phyloP scores from a whole-genome alignment of 352 stramenopile genomes.

The Phytophthora vignae region DNA sequence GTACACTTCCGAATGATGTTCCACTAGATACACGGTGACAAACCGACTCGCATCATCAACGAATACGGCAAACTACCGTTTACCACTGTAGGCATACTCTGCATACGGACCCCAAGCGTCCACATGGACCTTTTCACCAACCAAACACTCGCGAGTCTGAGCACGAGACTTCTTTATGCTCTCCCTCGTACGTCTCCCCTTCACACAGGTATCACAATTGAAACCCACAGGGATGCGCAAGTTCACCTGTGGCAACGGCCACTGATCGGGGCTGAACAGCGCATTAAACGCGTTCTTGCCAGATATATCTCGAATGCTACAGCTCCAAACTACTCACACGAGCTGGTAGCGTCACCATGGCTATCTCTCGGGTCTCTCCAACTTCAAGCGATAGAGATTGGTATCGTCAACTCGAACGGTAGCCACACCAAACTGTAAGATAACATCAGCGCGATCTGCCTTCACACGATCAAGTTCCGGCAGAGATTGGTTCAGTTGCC shows the following conservation, averaged over 20 bases:
- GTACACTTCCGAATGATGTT: slow-evolving; percentile 26
- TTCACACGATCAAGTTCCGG: no score
- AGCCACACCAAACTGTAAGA: no score
- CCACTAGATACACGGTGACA: slow-evolving; percentile 15
- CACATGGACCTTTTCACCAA: slow-evolving; percentile 5
- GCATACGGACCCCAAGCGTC: slow-evolving; percentile 1
- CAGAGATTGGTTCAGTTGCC: no score
- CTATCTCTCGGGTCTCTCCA: no score
- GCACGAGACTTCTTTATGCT: background rate
- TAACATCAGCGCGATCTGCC: no score
- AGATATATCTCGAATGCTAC: background rate
- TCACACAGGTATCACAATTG: slow-evolving; percentile 11
- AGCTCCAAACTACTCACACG: no score
- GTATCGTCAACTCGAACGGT: no score
- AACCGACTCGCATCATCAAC: slow-evolving; percentile 30
- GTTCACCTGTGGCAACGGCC: slow-evolving; percentile 2
- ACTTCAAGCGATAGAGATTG: no score
- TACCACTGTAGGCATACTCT: background rate
- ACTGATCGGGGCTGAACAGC: slow-evolving; percentile 6
- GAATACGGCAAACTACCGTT: slow-evolving; percentile 1
- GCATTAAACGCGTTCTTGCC: slow-evolving; percentile 9
- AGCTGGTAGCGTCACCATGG: no score
- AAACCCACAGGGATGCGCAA: background rate
- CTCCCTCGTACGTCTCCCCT: slow-evolving; percentile 1
- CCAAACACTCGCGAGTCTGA: slow-evolving; percentile 9